Base-by-base conservation (phyloP, 2,329 filamentous ascomycete genomes). In the Penicillium concentricum region DNA sequence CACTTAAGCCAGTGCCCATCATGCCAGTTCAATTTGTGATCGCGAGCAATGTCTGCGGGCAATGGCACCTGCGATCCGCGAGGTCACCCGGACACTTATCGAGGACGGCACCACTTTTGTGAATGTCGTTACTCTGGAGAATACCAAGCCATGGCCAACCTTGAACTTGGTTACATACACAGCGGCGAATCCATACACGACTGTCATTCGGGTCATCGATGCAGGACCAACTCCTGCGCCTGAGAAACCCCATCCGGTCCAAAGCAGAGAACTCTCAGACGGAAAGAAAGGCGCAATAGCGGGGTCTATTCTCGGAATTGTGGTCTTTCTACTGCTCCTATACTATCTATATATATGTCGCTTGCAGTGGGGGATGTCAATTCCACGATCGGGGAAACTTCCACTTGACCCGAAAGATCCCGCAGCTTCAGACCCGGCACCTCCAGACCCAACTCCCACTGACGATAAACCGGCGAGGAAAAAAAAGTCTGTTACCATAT, bases 11-110 rank as follows among this genome's bases (percentile, higher is more conserved):
- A 35, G 32, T 7, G 15, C 30, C 22, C 46, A 32, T 35, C 37
- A 50, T 55, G 52, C 22, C 39, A 18, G 18, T 49, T 51, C 30
- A 12, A 34, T 42, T 24, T 30, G 24, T 45, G 38, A 15, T 5
- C 15, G 20, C 13, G 30, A 32, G 12, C 12, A 28, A 28, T 28
- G 28, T 28, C 5, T 28, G 18, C 18, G 22, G 30, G 37, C 30
- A 50, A 55, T 55, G 52, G 52, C 52, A 38, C 52, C 52, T 50
- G 52, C 52, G 30, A 20, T 42, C 28, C 45, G 45, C 22, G 37
- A 43, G 45, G 30, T 51, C 10, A 50, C 38, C 22, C 45, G 22
- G 20, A 55, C 30, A 4, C 16, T 49, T 5, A 35, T 35, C 22
- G 20, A 35, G 18, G n/a, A 16, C 4, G 26, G 35, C 28, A 24